Conservation (phyloP, 2,329 filamentous ascomycete genomes). For the Verticillium dahliae region DNA sequence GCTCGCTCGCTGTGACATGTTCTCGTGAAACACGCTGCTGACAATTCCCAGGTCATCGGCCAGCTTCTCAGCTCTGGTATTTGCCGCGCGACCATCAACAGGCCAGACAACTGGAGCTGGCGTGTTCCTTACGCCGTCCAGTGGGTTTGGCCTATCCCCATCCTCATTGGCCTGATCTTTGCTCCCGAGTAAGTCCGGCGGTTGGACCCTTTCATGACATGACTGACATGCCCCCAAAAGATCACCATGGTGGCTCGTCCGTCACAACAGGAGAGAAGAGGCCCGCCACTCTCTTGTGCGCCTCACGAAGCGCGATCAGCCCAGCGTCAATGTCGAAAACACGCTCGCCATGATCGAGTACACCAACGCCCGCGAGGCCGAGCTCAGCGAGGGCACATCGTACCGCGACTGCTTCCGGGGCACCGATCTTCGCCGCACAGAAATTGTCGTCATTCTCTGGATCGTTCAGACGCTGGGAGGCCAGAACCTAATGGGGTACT, state of each 20-base stretch:
- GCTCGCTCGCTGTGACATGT: no score
- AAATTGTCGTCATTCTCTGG: constrained; percentile 45
- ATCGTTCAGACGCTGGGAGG: constrained; percentile 42
- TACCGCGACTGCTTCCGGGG: constrained; percentile 48
- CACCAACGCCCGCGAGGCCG: constrained; percentile 43
- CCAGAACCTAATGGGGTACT: constrained; percentile 37
- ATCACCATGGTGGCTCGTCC: constrained; percentile 45
- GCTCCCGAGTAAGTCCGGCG: constrained; percentile 31
- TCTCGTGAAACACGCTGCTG: constrained; percentile 19
- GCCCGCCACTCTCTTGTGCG: constrained; percentile 35
- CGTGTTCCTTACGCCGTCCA: constrained; percentile 44
- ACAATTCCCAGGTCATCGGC: constrained; percentile 33
- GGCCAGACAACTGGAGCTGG: constrained; percentile 39
- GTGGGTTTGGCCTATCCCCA: constrained; percentile 45
- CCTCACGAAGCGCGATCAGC: constrained; percentile 30
- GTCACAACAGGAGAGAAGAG: constrained; percentile 32
- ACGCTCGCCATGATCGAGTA: constrained; percentile 49
- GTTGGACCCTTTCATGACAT: not conserved
- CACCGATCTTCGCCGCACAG: constrained; percentile 43
- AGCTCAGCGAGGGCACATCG: constrained; percentile 30
- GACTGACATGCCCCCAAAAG: constrained; percentile 13
- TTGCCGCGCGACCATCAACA: constrained; percentile 31
- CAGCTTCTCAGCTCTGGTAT: constrained; percentile 45
- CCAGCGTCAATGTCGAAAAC: constrained; percentile 36
- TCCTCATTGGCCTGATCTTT: constrained; percentile 35